These are phyloP conservation scores for Geotrichum macrosporum DNA, from an alignment of 1,139 yeast species.

Conservation along the genomic window DNA sequence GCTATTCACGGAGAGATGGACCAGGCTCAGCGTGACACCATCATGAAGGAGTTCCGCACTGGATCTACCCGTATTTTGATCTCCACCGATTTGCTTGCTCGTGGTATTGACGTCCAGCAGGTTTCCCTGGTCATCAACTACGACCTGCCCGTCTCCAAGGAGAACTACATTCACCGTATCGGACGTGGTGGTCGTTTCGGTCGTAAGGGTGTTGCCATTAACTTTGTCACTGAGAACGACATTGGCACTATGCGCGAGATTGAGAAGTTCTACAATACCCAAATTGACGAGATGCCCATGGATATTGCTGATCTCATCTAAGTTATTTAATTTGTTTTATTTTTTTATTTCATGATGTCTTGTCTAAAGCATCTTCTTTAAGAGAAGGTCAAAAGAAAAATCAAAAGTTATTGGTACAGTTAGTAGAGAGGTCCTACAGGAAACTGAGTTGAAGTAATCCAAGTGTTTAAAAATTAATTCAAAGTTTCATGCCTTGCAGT, in stretches of 20 bases:
- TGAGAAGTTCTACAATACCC: conserved; percentile 71
- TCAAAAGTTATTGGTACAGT: conserved; percentile 11
- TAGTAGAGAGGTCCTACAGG: too few species aligned
- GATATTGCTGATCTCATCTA: conserved; percentile 50
- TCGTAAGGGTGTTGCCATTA: conserved; percentile 90
- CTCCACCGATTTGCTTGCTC: conserved; percentile 96
- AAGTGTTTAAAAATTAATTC: too few species aligned
- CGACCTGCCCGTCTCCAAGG: conserved; percentile 80
- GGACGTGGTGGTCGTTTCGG: conserved; percentile 97
- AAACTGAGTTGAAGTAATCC: too few species aligned
- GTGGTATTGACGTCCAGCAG: conserved; percentile 97
- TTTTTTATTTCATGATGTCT: conserved; percentile 10
- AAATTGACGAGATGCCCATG: conserved; percentile 84
- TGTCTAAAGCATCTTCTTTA: conserved; percentile 1
- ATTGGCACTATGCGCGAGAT: conserved; percentile 56
- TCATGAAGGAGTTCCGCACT: conserved; percentile 71
- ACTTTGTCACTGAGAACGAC: conserved; percentile 75
- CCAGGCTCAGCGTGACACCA: conserved; percentile 82
- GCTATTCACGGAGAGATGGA: conserved; percentile 98
- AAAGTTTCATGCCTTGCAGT: too few species aligned
- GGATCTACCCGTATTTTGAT: conserved; percentile 69
- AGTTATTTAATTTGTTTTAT: conserved; percentile 17
- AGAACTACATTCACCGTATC: conserved; percentile 87
- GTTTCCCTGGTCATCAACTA: conserved; percentile 92
- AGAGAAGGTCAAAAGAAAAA: conserved; percentile 3